Base-by-base conservation (phyloP, 768 basidiomycete genomes). In the Termitomyces sp. region DNA sequence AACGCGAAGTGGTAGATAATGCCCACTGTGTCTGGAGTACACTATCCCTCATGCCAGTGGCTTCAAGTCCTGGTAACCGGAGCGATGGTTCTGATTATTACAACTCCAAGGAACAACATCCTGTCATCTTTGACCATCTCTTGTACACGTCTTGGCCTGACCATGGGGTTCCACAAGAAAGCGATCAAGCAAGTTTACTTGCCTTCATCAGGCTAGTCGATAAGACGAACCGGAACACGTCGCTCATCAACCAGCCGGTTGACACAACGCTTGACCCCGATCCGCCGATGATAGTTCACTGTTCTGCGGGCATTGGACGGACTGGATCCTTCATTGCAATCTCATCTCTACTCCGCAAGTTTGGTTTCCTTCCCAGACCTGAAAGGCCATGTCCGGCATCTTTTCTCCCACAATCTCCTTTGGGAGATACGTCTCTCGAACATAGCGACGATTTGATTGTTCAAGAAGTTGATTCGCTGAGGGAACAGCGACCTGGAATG, bases 241-340 rank as follows among this genome's bases (percentile, higher is more conserved):
- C 75, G 44, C 58, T 75, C 13, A 64, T 66, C 28, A 63, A 71
- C 10, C 56, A 63, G 32, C 52, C 63, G 36, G 69, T 71, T 57
- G 64, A 61, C 48, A 32, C 41, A 2, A 59, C 72, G 20, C 62
- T 72, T 33, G 81, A 87, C 63, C 75, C 81, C 14, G 86, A 88
- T 62, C 88, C 89, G n/a, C 91, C 91, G 0, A 81, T 90, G 62
- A 82, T 95, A 65, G 81, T 91, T 33, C 84, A 89, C 61, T 95
- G 93, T 68, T 93, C 91, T 30, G 93, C 94, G 1, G 93, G 93
- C 4, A 79, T 95, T 59, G 93, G 93, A 3, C 82, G 93, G 38
- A 93, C 93, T 4, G 93, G 93, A 18, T 82, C 92, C 6, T 93
- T 93, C 72, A 89, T 95, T 67, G 85, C 89, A 0, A 68, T 93